These are phyloP conservation scores for Neopestalotiopsis clavispora DNA, from an alignment of 2,329 filamentous ascomycete species.

Conservation along the genomic window DNA sequence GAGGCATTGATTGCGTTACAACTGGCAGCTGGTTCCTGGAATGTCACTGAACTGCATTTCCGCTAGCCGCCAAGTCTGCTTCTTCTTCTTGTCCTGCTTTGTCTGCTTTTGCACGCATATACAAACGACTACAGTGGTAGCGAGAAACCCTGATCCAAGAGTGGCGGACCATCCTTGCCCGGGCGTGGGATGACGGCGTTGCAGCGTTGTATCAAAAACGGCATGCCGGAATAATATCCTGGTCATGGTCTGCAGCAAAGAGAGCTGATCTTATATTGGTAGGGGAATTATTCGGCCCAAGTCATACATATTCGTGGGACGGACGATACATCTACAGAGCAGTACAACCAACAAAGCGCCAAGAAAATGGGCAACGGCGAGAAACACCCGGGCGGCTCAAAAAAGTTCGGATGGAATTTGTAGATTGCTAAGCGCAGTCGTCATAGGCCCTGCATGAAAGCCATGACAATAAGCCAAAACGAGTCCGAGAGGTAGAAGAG, in stretches of 20 bases:
- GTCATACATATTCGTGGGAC: not conserved
- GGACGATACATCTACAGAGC: not conserved
- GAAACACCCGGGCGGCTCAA: not conserved
- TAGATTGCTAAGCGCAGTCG: not conserved
- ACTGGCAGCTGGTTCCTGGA: not conserved
- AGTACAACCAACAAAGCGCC: not conserved
- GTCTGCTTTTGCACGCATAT: too few relatives aligned
- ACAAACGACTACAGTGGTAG: not conserved
- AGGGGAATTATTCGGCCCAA: slow-evolving; percentile 6
- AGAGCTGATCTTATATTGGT: not conserved
- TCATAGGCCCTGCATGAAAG: not conserved
- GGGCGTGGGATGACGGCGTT: slow-evolving; percentile 11
- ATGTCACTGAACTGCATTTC: slow-evolving; percentile 14
- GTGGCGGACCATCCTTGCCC: not conserved
- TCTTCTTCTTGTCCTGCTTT: too few relatives aligned
- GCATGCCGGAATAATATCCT: slow-evolving; percentile 9
- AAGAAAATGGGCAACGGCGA: not conserved
- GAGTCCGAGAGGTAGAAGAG: not conserved
- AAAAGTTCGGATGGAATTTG: slow-evolving; percentile 5
- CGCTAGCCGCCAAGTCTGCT: not conserved
- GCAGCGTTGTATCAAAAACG: slow-evolving; percentile 12
- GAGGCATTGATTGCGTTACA: not conserved
- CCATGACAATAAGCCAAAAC: not conserved
- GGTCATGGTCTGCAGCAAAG: not conserved
- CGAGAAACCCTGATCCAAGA: not conserved